A percentile compares a stretch with the other conserved stretches of the same genome.
phyloP scores from a whole-genome alignment of 176 grass and related monocot genomes.

The Oryza glumipatula region DNA sequence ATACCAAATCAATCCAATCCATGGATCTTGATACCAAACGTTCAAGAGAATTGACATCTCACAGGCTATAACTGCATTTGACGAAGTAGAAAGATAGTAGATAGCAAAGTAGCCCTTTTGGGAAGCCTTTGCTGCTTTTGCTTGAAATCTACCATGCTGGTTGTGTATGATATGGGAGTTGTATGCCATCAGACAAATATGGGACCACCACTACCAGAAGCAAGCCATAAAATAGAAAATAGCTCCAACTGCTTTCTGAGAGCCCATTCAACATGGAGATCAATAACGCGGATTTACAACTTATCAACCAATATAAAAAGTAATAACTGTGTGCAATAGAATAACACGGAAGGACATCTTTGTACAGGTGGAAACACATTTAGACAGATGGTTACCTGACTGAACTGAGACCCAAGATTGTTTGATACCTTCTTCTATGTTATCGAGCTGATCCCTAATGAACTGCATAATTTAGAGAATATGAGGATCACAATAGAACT shows the following conservation, averaged over 20 bases:
- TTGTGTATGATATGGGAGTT: background rate
- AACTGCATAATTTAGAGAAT: slow-evolving; percentile 58
- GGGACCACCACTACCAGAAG: slow-evolving; percentile 1
- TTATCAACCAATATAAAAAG: slow-evolving; percentile 7
- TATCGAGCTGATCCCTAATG: slow-evolving; percentile 83
- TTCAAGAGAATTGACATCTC: background rate
- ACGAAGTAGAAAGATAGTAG: background rate
- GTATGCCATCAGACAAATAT: background rate
- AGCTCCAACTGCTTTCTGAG: background rate
- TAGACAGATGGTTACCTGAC: slow-evolving; percentile 61
- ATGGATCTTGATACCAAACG: background rate
- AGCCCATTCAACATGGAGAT: background rate
- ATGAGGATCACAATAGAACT: slow-evolving; percentile 37
- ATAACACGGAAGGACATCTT: background rate
- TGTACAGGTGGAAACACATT: background rate
- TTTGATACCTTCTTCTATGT: slow-evolving; percentile 81
- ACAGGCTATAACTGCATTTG: background rate
- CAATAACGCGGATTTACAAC: background rate
- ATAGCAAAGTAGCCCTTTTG: background rate
- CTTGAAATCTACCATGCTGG: background rate
- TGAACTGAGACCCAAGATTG: slow-evolving; percentile 61
- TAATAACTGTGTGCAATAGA: slow-evolving; percentile 12
- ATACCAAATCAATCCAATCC: background rate
- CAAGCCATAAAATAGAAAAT: background rate
- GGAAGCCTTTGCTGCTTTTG: slow-evolving; percentile 9